Evolutionary conservation across 495 filamentous ascomycete species (phyloP), one percentile per base, ranked within the genome.

Genomic region (Chaetomium cochliodes): DNA sequence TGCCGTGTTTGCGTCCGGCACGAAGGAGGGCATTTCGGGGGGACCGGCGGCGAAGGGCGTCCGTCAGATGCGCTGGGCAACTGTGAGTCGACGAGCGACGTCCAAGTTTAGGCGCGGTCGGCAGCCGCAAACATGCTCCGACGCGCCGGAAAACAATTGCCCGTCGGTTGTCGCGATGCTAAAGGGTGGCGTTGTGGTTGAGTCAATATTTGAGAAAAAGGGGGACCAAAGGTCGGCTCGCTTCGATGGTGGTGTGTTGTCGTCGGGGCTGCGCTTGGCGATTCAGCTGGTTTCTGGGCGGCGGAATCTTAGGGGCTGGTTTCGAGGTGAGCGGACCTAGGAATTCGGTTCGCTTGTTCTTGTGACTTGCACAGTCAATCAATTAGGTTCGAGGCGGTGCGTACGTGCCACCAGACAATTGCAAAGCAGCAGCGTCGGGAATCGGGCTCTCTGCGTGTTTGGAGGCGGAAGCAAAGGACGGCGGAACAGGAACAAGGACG

Each of bases 1-100:
- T 63, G 75, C 75, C 65, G 76, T 76, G 69, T 74, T 77, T 61
- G 81, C 77, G 74, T 83, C 82, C 66, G 80, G 75, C 73, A 85
- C 54, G 73, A 85, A 83, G 63, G 83, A 84, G 75, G 85, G 85
- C 85, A 87, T 87, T 71, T 81, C 74, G 67, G 61, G 67, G 52
- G 53, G 22, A 30, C 41, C 23, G 26, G 41, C 28, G 58, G 42
- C 49, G 15, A 20, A 25, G 46, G 47, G 18, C 49, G 53, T 60
- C 30, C 13, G 30, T 65, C 54, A 37, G 51, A 15, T 15, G 41
- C 13, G 16, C 3, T 18, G 41, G 51, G 6, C 28, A 65, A 66
- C 53, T 33, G 50, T 63, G 62, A 55, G 56, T 65, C 54, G 20
- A 25, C 20, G 28, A 55, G 44, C 50, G 37, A 20, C 39, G 46